A percentile compares a stretch with the other conserved stretches of the same genome.
Conservation (phyloP, 129 eudicot species). For the Deinandra increscens region DNA sequence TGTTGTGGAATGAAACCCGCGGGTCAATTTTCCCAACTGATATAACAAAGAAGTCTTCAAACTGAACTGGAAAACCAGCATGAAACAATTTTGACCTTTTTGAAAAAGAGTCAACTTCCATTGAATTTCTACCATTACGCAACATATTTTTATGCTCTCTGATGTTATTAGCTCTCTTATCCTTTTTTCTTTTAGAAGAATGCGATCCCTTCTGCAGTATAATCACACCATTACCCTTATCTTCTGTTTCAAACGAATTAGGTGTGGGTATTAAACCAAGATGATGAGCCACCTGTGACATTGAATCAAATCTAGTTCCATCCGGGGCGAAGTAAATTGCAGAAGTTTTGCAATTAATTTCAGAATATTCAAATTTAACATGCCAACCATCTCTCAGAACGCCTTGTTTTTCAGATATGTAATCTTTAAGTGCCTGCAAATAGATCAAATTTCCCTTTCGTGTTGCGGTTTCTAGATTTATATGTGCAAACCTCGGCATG, state of each 20-base stretch:
- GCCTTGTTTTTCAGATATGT: constrained; percentile 44
- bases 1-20: constrained; percentile 42
- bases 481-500: constrained; percentile 28
- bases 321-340: constrained; percentile 60
- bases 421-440: constrained; percentile 55
- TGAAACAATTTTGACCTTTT: constrained; percentile 33
- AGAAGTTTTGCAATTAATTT: constrained; percentile 32
- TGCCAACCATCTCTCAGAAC: constrained; percentile 52
- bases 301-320: constrained; percentile 48
- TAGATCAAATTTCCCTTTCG: constrained; percentile 36
- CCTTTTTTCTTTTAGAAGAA: constrained; percentile 43
- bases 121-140: constrained; percentile 19
- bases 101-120: constrained; percentile 28
- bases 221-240: constrained; percentile 25
- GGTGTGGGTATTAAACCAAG: constrained; percentile 43
- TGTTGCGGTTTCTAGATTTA: constrained; percentile 35
- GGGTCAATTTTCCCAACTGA: constrained; percentile 55
- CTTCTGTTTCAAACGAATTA: constrained; percentile 30
- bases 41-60: constrained; percentile 60
- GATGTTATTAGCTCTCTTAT: constrained; percentile 20
- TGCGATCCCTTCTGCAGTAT: constrained; percentile 27
- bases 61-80: constrained; percentile 61
- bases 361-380: constrained; percentile 45
- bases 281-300: constrained; percentile 52
- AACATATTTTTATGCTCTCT: constrained; percentile 15